Conservation (phyloP, 2,329 filamentous ascomycete genomes). For the Aspergillus texensis region DNA sequence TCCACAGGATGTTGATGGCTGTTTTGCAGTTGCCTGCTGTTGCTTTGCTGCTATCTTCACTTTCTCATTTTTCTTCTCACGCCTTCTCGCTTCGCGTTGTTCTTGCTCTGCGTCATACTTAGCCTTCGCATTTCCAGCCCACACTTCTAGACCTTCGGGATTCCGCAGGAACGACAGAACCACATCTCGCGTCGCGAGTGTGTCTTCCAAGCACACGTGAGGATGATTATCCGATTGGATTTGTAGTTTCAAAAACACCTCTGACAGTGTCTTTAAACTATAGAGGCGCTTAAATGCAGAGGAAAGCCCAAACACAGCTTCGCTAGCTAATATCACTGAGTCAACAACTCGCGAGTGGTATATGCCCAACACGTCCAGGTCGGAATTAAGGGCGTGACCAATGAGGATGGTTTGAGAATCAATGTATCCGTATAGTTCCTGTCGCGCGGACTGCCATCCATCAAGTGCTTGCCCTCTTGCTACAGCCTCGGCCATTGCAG, state of each 20-base stretch:
- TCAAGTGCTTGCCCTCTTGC: slow-evolving; percentile 34
- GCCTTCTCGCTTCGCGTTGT: neutral
- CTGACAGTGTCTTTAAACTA: slow-evolving; percentile 41
- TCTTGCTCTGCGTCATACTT: neutral
- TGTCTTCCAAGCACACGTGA: slow-evolving; percentile 55
- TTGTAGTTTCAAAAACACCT: slow-evolving; percentile 36
- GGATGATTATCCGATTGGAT: slow-evolving; percentile 42
- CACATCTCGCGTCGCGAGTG: slow-evolving; percentile 53
- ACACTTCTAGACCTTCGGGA: slow-evolving; percentile 36
- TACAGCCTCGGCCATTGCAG: slow-evolving; percentile 36
- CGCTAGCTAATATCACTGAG: slow-evolving; percentile 44
- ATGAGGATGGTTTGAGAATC: slow-evolving; percentile 51
- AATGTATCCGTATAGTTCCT: slow-evolving; percentile 45
- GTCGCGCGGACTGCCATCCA: slow-evolving; percentile 50
- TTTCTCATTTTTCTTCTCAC: neutral
- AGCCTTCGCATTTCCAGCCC: slow-evolving; percentile 28
- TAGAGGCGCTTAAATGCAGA: slow-evolving; percentile 26
- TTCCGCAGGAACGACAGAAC: slow-evolving; percentile 50
- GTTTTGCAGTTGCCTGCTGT: neutral
- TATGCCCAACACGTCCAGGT: slow-evolving; percentile 50
- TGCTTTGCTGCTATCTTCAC: neutral
- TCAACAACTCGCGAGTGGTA: slow-evolving; percentile 50
- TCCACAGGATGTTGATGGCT: neutral
- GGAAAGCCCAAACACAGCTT: slow-evolving; percentile 27
- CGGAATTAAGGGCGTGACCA: slow-evolving; percentile 52